These are phyloP conservation scores for Bipolaris zeicola DNA, from an alignment of 2,329 filamentous ascomycete species.

Conservation along the genomic window DNA sequence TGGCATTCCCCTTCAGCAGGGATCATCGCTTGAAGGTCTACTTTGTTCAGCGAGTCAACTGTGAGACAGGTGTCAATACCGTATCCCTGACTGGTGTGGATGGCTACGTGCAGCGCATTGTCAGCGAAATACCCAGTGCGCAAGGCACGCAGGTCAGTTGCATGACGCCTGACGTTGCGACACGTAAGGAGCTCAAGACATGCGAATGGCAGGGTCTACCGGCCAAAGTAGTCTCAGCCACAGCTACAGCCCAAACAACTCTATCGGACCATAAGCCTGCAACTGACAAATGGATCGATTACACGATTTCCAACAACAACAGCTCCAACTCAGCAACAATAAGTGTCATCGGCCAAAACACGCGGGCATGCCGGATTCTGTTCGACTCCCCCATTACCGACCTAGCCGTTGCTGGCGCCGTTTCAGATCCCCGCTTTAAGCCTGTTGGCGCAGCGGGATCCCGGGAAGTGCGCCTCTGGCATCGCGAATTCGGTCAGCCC, in stretches of 20 bases:
- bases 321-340: constrained; percentile 64
- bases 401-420: constrained; percentile 67
- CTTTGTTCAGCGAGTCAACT: constrained; percentile 81
- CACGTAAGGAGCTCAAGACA: constrained; percentile 60
- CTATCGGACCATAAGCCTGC: constrained; percentile 34
- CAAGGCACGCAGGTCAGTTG: constrained; percentile 60
- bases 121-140: constrained; percentile 72
- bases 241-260: constrained; percentile 29
- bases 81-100: constrained; percentile 59
- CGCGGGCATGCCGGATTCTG: constrained; percentile 75
- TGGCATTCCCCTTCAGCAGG: constrained; percentile 85
- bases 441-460: constrained; percentile 67
- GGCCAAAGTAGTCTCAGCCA: constrained; percentile 65
- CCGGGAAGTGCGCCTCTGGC: constrained; percentile 77
- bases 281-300: constrained; percentile 63
- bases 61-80: constrained; percentile 70
- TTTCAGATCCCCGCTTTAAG: constrained; percentile 69
- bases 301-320: constrained; percentile 61
- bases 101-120: constrained; percentile 58
- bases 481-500: constrained; percentile 74
- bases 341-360: constrained; percentile 72
- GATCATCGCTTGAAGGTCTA: constrained; percentile 82
- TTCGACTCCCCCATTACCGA: constrained; percentile 71
- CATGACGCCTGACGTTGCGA: constrained; percentile 47
- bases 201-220: constrained; percentile 75